Percentiles rank a stretch among this genome's conserved stretches.
Conservation (phyloP, 2,329 filamentous ascomycete species). For the Alternaria consortialis region DNA sequence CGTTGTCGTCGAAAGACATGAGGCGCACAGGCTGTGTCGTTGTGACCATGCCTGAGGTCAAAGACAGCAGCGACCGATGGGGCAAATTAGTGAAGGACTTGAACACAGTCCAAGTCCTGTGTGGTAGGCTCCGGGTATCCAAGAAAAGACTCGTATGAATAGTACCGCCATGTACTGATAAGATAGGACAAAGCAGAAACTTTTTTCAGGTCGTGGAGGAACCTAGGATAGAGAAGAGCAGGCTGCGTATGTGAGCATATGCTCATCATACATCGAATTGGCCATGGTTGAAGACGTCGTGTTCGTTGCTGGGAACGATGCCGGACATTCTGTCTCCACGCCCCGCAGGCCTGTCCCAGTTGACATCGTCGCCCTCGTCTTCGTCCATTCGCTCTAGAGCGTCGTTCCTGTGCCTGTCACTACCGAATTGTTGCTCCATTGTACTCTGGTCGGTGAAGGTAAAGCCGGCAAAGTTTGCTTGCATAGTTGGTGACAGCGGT, state of each 20-base stretch:
- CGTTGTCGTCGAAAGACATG: conserved; percentile 1
- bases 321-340: conserved; percentile 63
- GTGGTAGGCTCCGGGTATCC: conserved; percentile 41
- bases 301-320: conserved; percentile 56
- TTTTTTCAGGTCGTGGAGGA: conserved; percentile 38
- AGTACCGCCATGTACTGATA: conserved; percentile 29
- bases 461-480: conserved; percentile 98
- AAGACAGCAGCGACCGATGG: conserved; percentile 18
- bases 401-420: conserved; percentile 48
- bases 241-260: conserved; percentile 6
- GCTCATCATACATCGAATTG: conserved; percentile 49
- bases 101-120: conserved; percentile 34
- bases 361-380: conserved; percentile 53
- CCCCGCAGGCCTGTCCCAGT: conserved; percentile 53
- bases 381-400: conserved; percentile 56
- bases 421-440: conserved; percentile 79
- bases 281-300: conserved; percentile 59
- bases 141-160: conserved; percentile 33
- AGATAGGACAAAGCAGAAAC: conserved; percentile 35
- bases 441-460: conserved; percentile 99
- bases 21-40: conserved; percentile 4
- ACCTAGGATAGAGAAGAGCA: conserved; percentile 12
- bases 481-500: conserved; percentile 91
- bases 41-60: conserved; percentile 8
- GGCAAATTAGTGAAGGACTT: conserved; percentile 22